Evolutionary conservation across 768 basidiomycete genomes (phyloP).

Genomic region (Lactifluus rugatus): DNA sequence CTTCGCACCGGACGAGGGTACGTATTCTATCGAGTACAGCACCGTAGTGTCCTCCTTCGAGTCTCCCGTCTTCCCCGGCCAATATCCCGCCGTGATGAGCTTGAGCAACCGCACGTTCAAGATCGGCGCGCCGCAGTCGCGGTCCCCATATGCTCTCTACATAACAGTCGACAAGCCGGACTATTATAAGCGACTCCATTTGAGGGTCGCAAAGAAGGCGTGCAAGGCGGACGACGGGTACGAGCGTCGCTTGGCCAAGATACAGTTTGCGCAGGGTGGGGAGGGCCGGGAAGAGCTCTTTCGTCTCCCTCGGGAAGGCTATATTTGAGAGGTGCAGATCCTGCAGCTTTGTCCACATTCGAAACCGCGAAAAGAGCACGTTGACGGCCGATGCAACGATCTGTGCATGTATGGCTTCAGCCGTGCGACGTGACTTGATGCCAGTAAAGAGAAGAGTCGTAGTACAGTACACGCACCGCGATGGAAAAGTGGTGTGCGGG

Average conservation of each 20-base stretch:
- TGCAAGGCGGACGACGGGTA: slow-evolving; percentile 34
- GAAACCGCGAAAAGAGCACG: slow-evolving; percentile 33
- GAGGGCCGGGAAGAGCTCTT: slow-evolving; percentile 28
- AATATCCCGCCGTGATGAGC: not conserved
- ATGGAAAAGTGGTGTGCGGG: slow-evolving; percentile 53
- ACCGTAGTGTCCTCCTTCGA: slow-evolving; percentile 5
- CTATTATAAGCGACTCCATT: slow-evolving; percentile 23
- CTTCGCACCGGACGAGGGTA: slow-evolving; percentile 39
- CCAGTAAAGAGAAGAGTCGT: not conserved
- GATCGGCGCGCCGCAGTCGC: slow-evolving; percentile 39
- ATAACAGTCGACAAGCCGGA: slow-evolving; percentile 46
- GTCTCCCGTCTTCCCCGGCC: not conserved
- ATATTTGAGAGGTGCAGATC: slow-evolving; percentile 42
- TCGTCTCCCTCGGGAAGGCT: slow-evolving; percentile 27
- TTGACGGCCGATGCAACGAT: slow-evolving; percentile 35
- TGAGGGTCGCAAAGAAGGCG: slow-evolving; percentile 26
- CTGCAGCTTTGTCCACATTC: slow-evolving; percentile 35
- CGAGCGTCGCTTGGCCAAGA: slow-evolving; percentile 41
- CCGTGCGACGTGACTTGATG: not conserved
- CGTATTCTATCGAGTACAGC: slow-evolving; percentile 29
- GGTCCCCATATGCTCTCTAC: slow-evolving; percentile 49
- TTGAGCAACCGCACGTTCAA: slow-evolving; percentile 31
- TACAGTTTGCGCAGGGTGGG: slow-evolving; percentile 35
- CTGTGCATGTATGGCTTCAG: slow-evolving; percentile 21
- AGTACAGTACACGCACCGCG: slow-evolving; percentile 37